These are phyloP conservation scores for Linum lewisii DNA, from an alignment of 345 rosid genomes.

Conservation along the genomic window DNA sequence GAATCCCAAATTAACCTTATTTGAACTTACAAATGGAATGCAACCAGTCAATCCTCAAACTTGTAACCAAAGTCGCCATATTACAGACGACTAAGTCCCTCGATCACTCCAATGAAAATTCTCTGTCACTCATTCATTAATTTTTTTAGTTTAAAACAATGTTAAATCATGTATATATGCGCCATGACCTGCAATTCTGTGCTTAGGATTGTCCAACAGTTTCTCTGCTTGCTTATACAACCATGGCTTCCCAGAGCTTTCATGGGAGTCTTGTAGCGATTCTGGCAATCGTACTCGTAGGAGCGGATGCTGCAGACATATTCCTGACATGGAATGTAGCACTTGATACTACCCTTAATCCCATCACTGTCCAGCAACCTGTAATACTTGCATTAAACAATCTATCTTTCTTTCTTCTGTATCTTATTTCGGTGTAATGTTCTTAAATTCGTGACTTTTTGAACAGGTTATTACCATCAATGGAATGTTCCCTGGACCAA, in stretches of 20 bases:
- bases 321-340: neutral
- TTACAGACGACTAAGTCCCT: neutral
- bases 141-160: no score
- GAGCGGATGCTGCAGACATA: neutral
- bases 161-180: no score
- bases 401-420: neutral
- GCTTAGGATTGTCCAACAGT: neutral
- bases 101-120: neutral
- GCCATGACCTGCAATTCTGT: neutral
- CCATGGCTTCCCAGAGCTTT: neutral
- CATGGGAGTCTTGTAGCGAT: neutral
- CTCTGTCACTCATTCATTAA: no score
- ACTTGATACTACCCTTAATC: neutral
- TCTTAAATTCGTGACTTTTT: neutral
- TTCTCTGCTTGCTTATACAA: neutral
- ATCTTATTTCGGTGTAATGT: neutral
- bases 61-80: no score
- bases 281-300: neutral
- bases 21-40: neutral
- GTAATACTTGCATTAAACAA: neutral
- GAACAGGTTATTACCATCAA: conserved; percentile 20
- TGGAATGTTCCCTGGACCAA: conserved; percentile 25
- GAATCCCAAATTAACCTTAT: no score
- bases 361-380: neutral
- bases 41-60: neutral